Evolutionary conservation across 345 rosid species (phyloP), one percentile per base, ranked within the genome.

Genomic region (Microcos paniculata): DNA sequence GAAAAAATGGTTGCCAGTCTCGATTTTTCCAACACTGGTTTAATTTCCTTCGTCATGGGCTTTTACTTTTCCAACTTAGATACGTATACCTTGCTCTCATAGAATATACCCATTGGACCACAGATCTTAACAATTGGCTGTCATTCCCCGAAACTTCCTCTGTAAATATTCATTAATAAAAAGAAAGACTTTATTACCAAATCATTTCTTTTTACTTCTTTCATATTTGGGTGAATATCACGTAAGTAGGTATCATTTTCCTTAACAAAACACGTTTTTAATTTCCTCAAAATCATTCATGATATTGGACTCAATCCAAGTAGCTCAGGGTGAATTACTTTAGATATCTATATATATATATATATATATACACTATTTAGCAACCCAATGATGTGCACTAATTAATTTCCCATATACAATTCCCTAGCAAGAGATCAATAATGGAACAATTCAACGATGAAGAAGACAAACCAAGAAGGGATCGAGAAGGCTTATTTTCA

Each of bases 401-500:
- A 35, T 35, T 35, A 35, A 0, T 35, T 35, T 35, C 6, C 40
- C 40, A 35, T 35, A 35, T 35, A 35, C 40, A 35, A 1, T 35
- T 35, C 40, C 40, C 40, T 49, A 51, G 28, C 18, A 42, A 11
- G 49, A 18, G 80, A 30, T 53, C 59, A 62, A 28, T 58, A 26
- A 70, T 64, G 35, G 63, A 80, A 74, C 69, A 74, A 71, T 80
- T 63, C 77, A 65, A 77, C 19, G 61, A 73, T 62, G 53, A 61
- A 64, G 26, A 66, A 38, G 79, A 80, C 79, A 77, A 80, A 80
- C 68, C 16, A 15, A 64, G 66, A 62, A 72, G 72, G 79, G 52
- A 51, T n/a, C n/a, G n/a, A n/a, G 73, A 43, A 76, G 82, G 69
- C 48, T 80, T 82, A 74, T 82, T 84, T 64, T 49, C 38, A 67